These are phyloP conservation scores for Cyphellophora europaea DNA, from an alignment of 2,329 filamentous ascomycete species.

Conservation along the genomic window DNA sequence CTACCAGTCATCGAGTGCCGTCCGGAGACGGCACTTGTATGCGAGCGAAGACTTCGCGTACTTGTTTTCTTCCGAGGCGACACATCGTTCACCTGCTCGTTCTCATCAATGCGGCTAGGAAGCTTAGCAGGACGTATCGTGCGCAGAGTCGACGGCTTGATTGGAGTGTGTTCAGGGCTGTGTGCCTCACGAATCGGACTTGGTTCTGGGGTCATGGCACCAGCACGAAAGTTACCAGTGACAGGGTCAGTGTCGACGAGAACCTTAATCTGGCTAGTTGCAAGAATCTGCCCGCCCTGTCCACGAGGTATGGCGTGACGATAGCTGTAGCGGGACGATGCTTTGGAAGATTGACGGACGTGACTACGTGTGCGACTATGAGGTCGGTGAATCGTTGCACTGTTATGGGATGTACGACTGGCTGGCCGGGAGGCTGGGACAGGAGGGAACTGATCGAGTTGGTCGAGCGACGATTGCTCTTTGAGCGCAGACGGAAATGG, in stretches of 20 bases:
- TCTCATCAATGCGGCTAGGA: not conserved
- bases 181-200: constrained; percentile 2
- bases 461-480: constrained; percentile 2
- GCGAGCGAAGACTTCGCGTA: not conserved
- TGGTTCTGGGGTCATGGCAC: constrained; percentile 11
- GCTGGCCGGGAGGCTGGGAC: constrained; percentile 8
- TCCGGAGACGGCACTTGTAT: too few relatives aligned
- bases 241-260: constrained; percentile 15
- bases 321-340: not conserved
- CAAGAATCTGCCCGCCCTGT: not conserved
- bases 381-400: not conserved
- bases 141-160: not conserved
- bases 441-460: constrained; percentile 13
- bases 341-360: constrained; percentile 6
- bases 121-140: not conserved
- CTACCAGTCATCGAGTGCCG: not conserved
- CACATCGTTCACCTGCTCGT: not conserved
- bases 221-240: constrained; percentile 14
- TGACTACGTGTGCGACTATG: constrained; percentile 1
- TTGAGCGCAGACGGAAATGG: constrained; percentile 1
- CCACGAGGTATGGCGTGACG: not conserved
- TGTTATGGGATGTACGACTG: constrained; percentile 2
- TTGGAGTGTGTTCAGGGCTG: not conserved
- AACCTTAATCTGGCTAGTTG: constrained; percentile 9
- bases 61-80: not conserved